Conservation (phyloP, 1,284 basidiomycete genomes). For the Sanguinoderma infundibulare region DNA sequence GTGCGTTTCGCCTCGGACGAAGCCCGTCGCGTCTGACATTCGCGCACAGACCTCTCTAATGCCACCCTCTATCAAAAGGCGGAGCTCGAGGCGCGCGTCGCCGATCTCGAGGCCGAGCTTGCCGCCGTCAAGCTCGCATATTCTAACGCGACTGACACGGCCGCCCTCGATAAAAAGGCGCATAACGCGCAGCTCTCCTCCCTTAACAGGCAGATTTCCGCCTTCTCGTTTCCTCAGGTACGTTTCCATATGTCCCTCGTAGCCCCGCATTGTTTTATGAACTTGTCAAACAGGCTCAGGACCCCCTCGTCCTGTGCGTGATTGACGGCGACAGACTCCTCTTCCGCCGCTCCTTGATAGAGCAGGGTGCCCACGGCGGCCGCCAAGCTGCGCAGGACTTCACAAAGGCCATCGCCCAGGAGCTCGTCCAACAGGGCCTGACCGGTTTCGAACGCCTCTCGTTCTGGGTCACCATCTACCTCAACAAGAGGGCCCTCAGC, state of each 20-base stretch:
- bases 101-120: slow-evolving; percentile 71
- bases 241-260: slow-evolving; percentile 19
- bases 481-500: slow-evolving; percentile 61
- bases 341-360: slow-evolving; percentile 61
- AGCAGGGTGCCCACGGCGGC: slow-evolving; percentile 70
- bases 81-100: slow-evolving; percentile 62
- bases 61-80: slow-evolving; percentile 65
- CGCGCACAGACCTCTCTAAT: slow-evolving; percentile 57
- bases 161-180: slow-evolving; percentile 61
- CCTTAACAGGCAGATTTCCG: slow-evolving; percentile 63
- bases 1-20: slow-evolving; percentile 39
- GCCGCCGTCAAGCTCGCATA: slow-evolving; percentile 73
- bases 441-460: slow-evolving; percentile 62
- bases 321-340: slow-evolving; percentile 75
- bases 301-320: slow-evolving; percentile 70
- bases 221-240: slow-evolving; percentile 60
- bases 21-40: slow-evolving; percentile 4
- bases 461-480: slow-evolving; percentile 75
- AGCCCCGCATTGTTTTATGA: neutral
- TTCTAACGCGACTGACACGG: slow-evolving; percentile 56
- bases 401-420: slow-evolving; percentile 65
- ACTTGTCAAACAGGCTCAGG: slow-evolving; percentile 49
- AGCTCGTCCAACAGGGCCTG: slow-evolving; percentile 61
- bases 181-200: slow-evolving; percentile 66
- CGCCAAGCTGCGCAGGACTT: slow-evolving; percentile 67